phyloP scores from a whole-genome alignment of 2,329 filamentous ascomycete species.

The Neofusicoccum sp. region DNA sequence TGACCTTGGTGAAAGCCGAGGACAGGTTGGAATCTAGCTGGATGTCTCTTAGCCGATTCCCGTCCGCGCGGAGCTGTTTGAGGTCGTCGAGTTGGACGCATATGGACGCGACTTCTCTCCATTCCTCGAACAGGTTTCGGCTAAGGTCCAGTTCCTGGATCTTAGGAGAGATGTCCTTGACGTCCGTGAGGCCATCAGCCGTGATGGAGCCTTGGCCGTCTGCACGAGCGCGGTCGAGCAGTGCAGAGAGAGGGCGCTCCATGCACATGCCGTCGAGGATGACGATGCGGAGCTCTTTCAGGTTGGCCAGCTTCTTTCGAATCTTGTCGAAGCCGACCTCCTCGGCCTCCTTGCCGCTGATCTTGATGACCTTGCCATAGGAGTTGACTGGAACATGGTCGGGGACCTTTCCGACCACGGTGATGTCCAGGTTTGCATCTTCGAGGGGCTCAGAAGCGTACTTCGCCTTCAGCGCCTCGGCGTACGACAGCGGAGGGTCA shows the following conservation, averaged over 20 bases:
- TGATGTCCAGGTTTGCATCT: constrained; percentile 7
- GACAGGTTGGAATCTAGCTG: constrained; percentile 28
- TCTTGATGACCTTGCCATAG: constrained; percentile 60
- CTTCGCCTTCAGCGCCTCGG: constrained; percentile 79
- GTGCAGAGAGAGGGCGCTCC: constrained; percentile 36
- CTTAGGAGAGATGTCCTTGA: constrained; percentile 60
- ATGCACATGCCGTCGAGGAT: constrained; percentile 79
- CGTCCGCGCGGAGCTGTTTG: constrained; percentile 69
- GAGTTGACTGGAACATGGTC: constrained; percentile 29
- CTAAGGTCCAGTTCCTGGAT: constrained; percentile 79
- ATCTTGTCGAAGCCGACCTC: constrained; percentile 97
- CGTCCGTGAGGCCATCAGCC: constrained; percentile 46
- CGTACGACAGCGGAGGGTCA: constrained; percentile 71
- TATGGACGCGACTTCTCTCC: constrained; percentile 69
- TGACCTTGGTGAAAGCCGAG: constrained; percentile 42
- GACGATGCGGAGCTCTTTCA: constrained; percentile 77
- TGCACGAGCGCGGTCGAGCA: constrained; percentile 34
- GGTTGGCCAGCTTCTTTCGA: constrained; percentile 72
- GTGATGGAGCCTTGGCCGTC: constrained; percentile 26
- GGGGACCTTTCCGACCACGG: constrained; percentile 23
- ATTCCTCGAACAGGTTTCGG: constrained; percentile 74
- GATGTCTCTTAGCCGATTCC: constrained; percentile 66
- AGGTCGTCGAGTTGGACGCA: constrained; percentile 70
- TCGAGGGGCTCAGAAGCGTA: constrained; percentile 65
- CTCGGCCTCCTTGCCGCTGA: constrained; percentile 82